Evolutionary conservation across 179 eudicot genomes (phyloP), one percentile per base, ranked within the genome.

Genomic region (Spergularia azorica): DNA sequence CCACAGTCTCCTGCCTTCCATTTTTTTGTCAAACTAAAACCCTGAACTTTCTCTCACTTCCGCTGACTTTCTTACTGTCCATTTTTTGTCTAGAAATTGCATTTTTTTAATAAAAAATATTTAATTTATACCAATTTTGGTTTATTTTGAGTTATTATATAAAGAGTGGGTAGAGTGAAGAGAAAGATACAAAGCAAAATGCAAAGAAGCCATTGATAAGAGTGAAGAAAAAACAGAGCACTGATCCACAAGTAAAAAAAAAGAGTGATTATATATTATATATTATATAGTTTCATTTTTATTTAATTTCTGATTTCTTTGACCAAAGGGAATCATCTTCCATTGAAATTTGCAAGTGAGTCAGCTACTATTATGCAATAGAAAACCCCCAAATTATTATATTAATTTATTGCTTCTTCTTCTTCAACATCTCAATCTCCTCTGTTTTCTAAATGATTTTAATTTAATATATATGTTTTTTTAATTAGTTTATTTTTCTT

Each of bases 301-400:
- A 61, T 6, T 63, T 32, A 26, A 26, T 26, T 32, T 55, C 13
- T 70, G 56, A n/a, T 58, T 70, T 48, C 20, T 79, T 83, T 77
- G 81, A 80, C 81, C 78, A 18, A 74, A 72, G 56, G 66, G 76
- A 70, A 73, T 80, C 83, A 58, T 77, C 77, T 56, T 52, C 75
- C 79, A 69, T 77, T 80, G 81, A 83, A 69, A 63, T 80, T 77
- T 74, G 84, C 39, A 78, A 84, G 84, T 76, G 63, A 66, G 87
- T 81, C 84, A 84, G 80, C 84, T 77, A 78, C 73, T 74, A 64
- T 75, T 61, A 63, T 80, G 82, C 84, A 11, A 57, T 58, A 16
- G 13, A 58, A n/a, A 41, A 51, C 62, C 12, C 9, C 18, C 36
- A 32, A 1, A 36, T 36, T 36, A 36, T 36, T 36, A 2, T 36